Evolutionary conservation across 2,329 filamentous ascomycete genomes (phyloP), one percentile per base, ranked within the genome.

Genomic region (Diaporthe citrichinensis): DNA sequence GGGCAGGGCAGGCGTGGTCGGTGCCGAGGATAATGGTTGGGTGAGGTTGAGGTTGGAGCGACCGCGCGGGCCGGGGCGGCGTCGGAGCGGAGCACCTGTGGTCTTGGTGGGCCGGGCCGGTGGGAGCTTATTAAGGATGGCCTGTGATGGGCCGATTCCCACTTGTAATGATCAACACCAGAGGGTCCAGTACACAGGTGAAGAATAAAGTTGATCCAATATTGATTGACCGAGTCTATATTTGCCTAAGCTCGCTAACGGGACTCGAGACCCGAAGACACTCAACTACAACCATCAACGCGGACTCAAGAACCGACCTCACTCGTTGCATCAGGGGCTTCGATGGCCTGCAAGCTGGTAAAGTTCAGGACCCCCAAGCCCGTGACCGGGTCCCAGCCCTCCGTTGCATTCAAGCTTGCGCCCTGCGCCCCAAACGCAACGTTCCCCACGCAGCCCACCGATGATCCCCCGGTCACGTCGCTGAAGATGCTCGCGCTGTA

Each of bases 381-480:
- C 8, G 81, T 83, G 8, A 81, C 81, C 0, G 82, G 81, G 62
- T 83, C 82, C 82, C 82, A 84, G 5, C 82, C 81, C 0, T 55
- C 71, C 2, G 82, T 83, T 8, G 82, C 81, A 57, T 84, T 82
- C 55, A 28, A 58, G 6, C 55, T 58, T 7, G 55, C 55, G 15
- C 55, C 55, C 3, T 34, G 28, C 17, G 17, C 17, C 2, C 55
- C 28, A 34, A 67, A 75, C 1, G 39, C 73, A 10, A 28, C 49
- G 2, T 68, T 72, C 10, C 68, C 68, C 7, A 34, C 55, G 71
- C 82, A 83, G 6, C 82, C 82, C 0, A 59, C 44, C 36, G 79
- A 76, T 2, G 73, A 65, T 0, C 82, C 81, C 2, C 31, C 28
- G 1, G 79, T 80, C 17, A 84, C 80, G 57, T 84, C 82, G 1